Evolutionary conservation across 768 basidiomycete genomes (phyloP).

Genomic region (Leccinum ochraceum): DNA sequence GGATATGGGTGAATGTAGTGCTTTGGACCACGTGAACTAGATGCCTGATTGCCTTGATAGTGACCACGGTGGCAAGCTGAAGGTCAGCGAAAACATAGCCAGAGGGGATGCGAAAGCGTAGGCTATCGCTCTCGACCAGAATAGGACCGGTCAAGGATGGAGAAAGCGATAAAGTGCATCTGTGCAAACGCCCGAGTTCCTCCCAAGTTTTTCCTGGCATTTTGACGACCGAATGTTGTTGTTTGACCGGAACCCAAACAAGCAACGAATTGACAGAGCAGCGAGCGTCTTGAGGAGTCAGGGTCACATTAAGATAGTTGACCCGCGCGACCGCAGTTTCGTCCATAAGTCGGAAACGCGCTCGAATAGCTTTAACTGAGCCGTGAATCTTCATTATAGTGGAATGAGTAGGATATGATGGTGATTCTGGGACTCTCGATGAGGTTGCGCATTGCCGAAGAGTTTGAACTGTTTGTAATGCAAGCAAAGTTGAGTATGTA

Average conservation of each 20-base stretch:
- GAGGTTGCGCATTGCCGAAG: constrained; percentile 32
- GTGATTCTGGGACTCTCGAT: constrained; percentile 19
- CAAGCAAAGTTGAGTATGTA: constrained; percentile 70
- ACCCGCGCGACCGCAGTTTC: constrained; percentile 46
- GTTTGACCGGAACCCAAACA: constrained; percentile 57
- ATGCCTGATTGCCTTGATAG: constrained; percentile 75
- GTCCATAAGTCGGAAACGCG: constrained; percentile 48
- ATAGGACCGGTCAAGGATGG: constrained; percentile 41
- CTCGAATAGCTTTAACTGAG: constrained; percentile 47
- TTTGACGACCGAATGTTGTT: constrained; percentile 36
- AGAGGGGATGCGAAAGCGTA: constrained; percentile 77
- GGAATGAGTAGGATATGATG: constrained; percentile 17
- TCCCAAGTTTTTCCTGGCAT: constrained; percentile 60
- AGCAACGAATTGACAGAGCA: constrained; percentile 44
- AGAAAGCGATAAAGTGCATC: constrained; percentile 45
- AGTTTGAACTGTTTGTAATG: constrained; percentile 49
- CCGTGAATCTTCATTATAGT: constrained; percentile 31
- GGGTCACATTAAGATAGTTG: constrained; percentile 24
- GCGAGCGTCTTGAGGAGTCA: constrained; percentile 23
- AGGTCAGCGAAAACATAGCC: constrained; percentile 76
- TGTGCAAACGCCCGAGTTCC: constrained; percentile 63
- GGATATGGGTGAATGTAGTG: constrained; percentile 53
- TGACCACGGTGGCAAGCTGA: constrained; percentile 65
- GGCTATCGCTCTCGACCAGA: constrained; percentile 57
- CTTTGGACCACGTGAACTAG: constrained; percentile 54